phyloP scores from a whole-genome alignment of 2,329 filamentous ascomycete genomes.

The Fusarium illudens region DNA sequence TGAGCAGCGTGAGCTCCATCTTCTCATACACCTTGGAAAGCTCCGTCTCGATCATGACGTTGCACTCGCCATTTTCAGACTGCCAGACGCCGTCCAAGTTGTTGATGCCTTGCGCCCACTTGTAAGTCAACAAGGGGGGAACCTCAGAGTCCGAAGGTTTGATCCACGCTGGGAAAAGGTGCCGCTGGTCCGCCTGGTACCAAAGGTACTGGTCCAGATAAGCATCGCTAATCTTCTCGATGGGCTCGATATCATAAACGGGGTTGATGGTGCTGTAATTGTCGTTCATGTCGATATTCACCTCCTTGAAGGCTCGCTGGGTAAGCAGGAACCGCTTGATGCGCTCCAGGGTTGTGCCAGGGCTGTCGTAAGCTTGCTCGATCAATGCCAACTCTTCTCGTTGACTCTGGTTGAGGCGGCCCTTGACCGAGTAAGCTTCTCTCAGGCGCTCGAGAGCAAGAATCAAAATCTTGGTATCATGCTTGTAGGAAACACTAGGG shows the following conservation, averaged over 20 bases:
- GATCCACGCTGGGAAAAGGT: conserved; percentile 98
- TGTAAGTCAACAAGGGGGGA: conserved; percentile 92
- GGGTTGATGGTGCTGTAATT: conserved; percentile 99
- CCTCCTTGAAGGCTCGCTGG: conserved; percentile 98
- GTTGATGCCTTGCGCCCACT: conserved; percentile 99
- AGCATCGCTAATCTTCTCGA: conserved; percentile 99
- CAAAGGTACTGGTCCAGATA: conserved; percentile 98
- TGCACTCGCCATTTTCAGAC: conserved; percentile 91
- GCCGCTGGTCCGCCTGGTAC: conserved; percentile 98
- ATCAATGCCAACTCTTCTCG: conserved; percentile 96
- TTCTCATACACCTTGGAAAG: conserved; percentile 99
- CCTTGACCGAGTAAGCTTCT: conserved; percentile 98
- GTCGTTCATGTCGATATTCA: conserved; percentile 99
- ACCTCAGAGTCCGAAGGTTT: conserved; percentile 99
- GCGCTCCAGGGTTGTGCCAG: conserved; percentile 91
- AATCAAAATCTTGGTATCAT: conserved; percentile 98
- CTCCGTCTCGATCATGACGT: conserved; percentile 98
- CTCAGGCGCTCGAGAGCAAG: conserved; percentile 90
- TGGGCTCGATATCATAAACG: conserved; percentile 98
- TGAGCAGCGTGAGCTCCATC: conserved; percentile 95
- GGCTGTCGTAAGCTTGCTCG: conserved; percentile 97
- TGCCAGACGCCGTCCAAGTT: conserved; percentile 97
- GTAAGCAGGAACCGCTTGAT: conserved; percentile 98
- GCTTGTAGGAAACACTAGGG: conserved; percentile 98
- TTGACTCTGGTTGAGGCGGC: conserved; percentile 94